Percentiles rank a stretch among this genome's conserved stretches.
Evolutionary conservation across 257 asterid genomes (phyloP).

Genomic region (Petunia secreta): DNA sequence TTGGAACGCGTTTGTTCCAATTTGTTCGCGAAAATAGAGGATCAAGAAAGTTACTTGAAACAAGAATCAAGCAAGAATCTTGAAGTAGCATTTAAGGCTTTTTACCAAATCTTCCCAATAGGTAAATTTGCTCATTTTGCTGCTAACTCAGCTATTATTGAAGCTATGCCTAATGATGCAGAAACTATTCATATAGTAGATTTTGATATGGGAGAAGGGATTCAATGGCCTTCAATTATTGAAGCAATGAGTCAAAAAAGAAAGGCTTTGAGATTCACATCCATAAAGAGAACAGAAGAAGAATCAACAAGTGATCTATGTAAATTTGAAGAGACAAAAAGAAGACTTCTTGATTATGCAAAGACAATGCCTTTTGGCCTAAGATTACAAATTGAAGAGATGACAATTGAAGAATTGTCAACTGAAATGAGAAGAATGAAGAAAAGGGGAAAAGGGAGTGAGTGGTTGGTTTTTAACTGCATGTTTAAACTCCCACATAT

Average conservation of each 20-base stretch:
- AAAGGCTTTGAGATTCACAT: constrained; percentile 52
- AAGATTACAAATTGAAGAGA: constrained; percentile 52
- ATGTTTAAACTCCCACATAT: constrained; percentile 73
- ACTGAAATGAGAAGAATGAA: constrained; percentile 42
- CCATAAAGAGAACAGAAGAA: constrained; percentile 44
- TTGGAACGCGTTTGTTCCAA: constrained; percentile 60
- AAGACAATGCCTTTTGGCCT: constrained; percentile 35
- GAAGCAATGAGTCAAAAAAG: constrained; percentile 48
- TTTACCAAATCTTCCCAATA: constrained; percentile 46
- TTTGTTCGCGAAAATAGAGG: constrained; percentile 47
- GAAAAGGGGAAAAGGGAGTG: constrained; percentile 35
- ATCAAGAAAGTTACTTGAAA: constrained; percentile 44
- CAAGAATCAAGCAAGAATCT: constrained; percentile 58
- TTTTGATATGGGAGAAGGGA: constrained; percentile 46
- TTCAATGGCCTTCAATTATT: constrained; percentile 58
- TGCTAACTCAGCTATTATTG: constrained; percentile 44
- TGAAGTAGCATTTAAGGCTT: constrained; percentile 49
- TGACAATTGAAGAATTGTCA: constrained; percentile 36
- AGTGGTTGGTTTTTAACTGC: constrained; percentile 70
- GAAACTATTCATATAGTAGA: constrained; percentile 39
- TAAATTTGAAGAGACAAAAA: constrained; percentile 57
- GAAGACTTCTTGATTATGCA: constrained; percentile 53
- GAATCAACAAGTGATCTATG: constrained; percentile 34
- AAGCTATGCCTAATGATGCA: constrained; percentile 37
- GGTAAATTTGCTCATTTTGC: constrained; percentile 48